Percentiles rank a stretch among this genome's conserved stretches.
phyloP scores from a whole-genome alignment of 2,329 filamentous ascomycete genomes.

The Pseudocercospora crystallina region DNA sequence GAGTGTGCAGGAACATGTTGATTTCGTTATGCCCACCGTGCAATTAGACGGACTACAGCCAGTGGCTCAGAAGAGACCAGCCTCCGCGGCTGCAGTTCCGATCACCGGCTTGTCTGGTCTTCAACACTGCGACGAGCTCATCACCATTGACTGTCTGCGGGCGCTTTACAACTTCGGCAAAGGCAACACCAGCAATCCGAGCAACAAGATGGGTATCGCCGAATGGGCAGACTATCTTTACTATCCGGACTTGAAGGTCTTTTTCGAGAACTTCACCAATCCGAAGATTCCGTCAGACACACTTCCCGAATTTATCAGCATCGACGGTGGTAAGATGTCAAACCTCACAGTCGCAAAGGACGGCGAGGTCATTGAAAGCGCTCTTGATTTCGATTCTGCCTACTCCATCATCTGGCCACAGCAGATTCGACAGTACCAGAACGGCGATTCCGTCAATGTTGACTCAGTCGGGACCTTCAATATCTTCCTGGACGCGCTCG shows the following conservation, averaged over 20 bases:
- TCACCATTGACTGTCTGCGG: conserved; percentile 45
- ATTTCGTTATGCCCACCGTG: conserved; percentile 59
- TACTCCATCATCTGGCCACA: conserved; percentile 53
- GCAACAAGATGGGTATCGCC: conserved; percentile 49
- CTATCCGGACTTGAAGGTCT: conserved; percentile 44
- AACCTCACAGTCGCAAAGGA: conserved; percentile 16
- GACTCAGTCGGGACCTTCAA: conserved; percentile 32
- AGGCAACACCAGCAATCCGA: conserved; percentile 22
- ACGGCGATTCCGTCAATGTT: conserved; percentile 35
- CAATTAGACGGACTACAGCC: conserved; percentile 44
- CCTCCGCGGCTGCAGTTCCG: background rate
- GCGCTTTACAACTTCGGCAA: conserved; percentile 46
- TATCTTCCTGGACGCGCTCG: conserved; percentile 46
- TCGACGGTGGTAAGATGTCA: conserved; percentile 18
- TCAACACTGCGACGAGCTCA: conserved; percentile 12
- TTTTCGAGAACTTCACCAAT: conserved; percentile 17
- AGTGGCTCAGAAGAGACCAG: background rate
- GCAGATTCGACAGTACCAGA: conserved; percentile 48
- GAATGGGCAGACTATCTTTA: conserved; percentile 44
- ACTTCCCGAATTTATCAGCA: conserved; percentile 28
- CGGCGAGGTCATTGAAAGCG: conserved; percentile 45
- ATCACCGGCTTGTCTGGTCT: conserved; percentile 17
- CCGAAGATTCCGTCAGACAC: conserved; percentile 15
- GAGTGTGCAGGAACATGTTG: conserved; percentile 50
- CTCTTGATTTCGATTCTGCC: conserved; percentile 51